Evolutionary conservation across 139 green algal species (phyloP).

Genomic region (Tetradesmus lagerheimii): DNA sequence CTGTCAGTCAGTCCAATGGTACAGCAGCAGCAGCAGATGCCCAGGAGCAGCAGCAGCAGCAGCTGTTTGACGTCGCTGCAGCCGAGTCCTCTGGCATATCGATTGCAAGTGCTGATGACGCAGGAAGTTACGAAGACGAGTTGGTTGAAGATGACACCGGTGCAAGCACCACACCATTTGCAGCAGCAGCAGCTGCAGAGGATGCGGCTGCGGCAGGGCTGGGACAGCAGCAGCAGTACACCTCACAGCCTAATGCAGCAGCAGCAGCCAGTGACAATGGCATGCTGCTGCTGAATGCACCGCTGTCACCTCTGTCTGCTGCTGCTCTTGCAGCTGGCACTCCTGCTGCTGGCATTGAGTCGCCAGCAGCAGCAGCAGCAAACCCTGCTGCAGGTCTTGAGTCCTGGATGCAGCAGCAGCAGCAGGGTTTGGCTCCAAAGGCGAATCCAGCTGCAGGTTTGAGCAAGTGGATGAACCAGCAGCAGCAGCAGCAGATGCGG

Average conservation of each 20-base stretch:
- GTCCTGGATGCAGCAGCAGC: background rate
- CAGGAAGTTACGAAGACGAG: no score
- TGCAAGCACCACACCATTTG: no score
- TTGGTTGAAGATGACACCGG: no score
- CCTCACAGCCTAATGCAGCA: no score
- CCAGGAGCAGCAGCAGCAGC: background rate
- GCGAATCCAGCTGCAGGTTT: slow-evolving; percentile 20
- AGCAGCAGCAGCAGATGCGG: slow-evolving; percentile 24
- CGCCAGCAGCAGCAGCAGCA: background rate
- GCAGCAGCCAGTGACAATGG: background rate
- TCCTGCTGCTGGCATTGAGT: background rate
- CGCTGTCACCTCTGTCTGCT: slow-evolving; percentile 24
- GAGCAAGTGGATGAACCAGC: background rate
- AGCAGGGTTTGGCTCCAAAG: background rate
- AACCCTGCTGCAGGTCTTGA: background rate
- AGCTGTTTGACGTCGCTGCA: background rate
- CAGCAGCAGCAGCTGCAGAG: no score
- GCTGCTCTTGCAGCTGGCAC: background rate
- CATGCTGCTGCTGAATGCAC: background rate
- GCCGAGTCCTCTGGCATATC: background rate
- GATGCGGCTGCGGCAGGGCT: no score
- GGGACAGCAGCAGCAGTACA: no score
- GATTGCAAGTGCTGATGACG: background rate
- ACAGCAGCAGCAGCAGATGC: slow-evolving; percentile 22
- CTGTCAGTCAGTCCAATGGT: no score